Conservation (phyloP, 345 rosid genomes). For the Aquilaria yunnanensis region DNA sequence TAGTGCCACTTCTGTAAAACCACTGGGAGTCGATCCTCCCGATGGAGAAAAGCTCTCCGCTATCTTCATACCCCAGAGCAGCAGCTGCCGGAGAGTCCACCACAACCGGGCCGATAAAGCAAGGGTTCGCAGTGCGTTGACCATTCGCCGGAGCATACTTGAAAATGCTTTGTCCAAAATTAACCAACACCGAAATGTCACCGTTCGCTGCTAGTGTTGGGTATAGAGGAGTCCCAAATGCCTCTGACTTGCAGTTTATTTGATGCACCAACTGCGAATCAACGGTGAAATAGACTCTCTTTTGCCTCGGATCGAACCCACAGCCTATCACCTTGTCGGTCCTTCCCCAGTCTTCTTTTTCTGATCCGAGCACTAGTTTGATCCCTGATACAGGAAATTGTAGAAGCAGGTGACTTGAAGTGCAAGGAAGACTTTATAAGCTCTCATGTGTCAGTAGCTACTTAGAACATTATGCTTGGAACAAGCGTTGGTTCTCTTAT, state of each 20-base stretch:
- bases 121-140: conserved; percentile 56
- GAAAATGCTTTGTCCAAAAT: conserved; percentile 57
- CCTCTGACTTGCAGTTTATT: conserved; percentile 50
- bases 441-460: neutral
- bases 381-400: conserved; percentile 39
- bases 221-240: conserved; percentile 52
- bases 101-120: conserved; percentile 45
- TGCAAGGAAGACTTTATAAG: neutral
- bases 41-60: conserved; percentile 84
- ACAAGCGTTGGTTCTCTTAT: too few relatives aligned
- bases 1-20: conserved; percentile 41
- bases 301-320: conserved; percentile 58
- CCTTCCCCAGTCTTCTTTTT: conserved; percentile 44
- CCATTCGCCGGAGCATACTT: conserved; percentile 45
- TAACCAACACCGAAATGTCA: conserved; percentile 38
- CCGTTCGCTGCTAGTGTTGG: conserved; percentile 54
- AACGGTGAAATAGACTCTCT: conserved; percentile 57
- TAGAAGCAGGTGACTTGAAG: neutral
- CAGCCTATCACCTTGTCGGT: conserved; percentile 53
- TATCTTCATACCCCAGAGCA: conserved; percentile 54
- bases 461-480: neutral
- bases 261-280: conserved; percentile 44
- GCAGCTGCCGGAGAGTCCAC: conserved; percentile 43
- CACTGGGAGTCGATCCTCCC: conserved; percentile 87
- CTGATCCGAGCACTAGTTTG: conserved; percentile 47